Conservation (phyloP, 306 rosid genomes). For the Geum urbanum region DNA sequence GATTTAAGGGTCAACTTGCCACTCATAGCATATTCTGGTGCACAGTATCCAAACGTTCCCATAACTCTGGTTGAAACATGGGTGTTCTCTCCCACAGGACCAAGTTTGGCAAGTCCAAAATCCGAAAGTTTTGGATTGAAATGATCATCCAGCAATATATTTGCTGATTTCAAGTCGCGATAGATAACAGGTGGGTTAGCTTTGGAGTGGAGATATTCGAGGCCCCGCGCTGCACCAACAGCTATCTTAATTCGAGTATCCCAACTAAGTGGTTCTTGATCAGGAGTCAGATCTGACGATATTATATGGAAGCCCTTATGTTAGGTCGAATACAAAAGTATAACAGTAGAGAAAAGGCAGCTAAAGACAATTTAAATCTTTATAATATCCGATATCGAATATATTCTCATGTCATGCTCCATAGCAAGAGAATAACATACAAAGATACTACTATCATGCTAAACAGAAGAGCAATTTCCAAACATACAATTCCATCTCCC, state of each 20-base stretch:
- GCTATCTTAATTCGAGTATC: constrained; percentile 79
- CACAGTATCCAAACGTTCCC: constrained; percentile 97
- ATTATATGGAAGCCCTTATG: constrained; percentile 8
- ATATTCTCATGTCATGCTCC: background rate
- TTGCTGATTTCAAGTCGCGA: constrained; percentile 91
- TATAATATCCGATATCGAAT: background rate
- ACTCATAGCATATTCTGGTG: constrained; percentile 98
- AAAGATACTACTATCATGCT: background rate
- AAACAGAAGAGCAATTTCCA: background rate
- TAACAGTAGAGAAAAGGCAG: background rate
- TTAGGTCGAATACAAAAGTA: constrained; percentile 9
- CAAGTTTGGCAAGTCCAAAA: constrained; percentile 93
- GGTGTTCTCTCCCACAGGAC: constrained; percentile 96
- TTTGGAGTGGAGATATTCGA: constrained; percentile 89
- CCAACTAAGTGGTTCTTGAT: constrained; percentile 68
- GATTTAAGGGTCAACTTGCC: constrained; percentile 94
- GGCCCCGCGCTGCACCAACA: constrained; percentile 81
- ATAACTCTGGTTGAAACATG: constrained; percentile 97
- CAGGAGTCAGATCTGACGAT: constrained; percentile 48
- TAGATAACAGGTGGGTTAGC: constrained; percentile 94
- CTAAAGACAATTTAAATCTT: background rate
- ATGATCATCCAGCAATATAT: constrained; percentile 73
- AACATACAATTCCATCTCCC: background rate
- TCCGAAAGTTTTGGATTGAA: constrained; percentile 89
- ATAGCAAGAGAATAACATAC: background rate